phyloP scores from a whole-genome alignment of 169 alveolate genomes.

The Eimeria maxima region DNA sequence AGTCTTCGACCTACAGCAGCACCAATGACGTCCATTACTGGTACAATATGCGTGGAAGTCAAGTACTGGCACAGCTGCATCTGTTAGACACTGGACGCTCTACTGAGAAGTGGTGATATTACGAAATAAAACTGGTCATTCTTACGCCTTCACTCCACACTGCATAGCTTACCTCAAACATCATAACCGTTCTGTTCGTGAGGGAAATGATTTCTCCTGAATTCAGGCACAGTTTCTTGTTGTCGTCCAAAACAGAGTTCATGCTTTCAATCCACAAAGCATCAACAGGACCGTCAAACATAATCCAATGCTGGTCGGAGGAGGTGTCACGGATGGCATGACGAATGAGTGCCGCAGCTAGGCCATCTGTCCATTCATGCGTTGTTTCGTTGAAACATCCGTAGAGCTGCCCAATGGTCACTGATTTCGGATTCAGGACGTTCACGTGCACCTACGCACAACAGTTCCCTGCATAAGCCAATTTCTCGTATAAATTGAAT shows the following conservation, averaged over 20 bases:
- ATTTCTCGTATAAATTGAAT: background rate
- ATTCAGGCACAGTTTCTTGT: constrained; percentile 96
- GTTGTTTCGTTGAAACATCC: constrained; percentile 94
- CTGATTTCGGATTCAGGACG: constrained; percentile 94
- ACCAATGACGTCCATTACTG: background rate
- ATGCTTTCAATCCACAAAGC: constrained; percentile 98
- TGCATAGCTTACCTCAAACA: constrained; percentile 91
- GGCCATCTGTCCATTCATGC: constrained; percentile 95
- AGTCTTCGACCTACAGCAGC: constrained; percentile 92
- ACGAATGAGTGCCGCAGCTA: constrained; percentile 92
- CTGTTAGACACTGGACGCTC: background rate
- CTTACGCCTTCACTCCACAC: background rate
- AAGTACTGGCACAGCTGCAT: background rate
- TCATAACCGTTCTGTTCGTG: constrained; percentile 96
- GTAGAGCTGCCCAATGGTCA: constrained; percentile 93
- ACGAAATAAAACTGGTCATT: background rate
- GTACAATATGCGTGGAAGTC: background rate
- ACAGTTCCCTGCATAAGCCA: constrained; percentile 64
- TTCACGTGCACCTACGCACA: constrained; percentile 90
- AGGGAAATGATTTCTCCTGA: constrained; percentile 96
- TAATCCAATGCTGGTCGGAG: constrained; percentile 92
- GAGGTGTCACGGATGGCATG: constrained; percentile 89
- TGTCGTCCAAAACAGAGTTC: constrained; percentile 98
- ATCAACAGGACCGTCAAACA: constrained; percentile 97
- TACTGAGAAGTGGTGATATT: background rate